A percentile compares a stretch with the other conserved stretches of the same genome.
phyloP scores from a whole-genome alignment of 2,329 filamentous ascomycete species.

The Clonostachys rhizophaga region DNA sequence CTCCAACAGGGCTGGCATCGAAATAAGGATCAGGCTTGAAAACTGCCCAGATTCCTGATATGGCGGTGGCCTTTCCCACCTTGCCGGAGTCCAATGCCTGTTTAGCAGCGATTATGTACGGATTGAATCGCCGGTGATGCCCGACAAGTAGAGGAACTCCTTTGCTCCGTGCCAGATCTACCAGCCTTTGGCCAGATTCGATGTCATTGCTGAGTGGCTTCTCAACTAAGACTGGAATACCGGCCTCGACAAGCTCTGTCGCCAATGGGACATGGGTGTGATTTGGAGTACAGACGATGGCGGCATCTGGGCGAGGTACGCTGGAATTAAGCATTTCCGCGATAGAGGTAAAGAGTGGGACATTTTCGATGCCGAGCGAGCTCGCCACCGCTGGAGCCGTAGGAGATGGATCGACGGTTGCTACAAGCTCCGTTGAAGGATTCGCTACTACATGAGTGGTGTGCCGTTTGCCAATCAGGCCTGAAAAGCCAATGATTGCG shows the following conservation, averaged over 20 bases:
- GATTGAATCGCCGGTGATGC: conserved; percentile 57
- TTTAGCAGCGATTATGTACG: conserved; percentile 45
- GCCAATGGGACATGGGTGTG: conserved; percentile 48
- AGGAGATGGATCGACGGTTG: conserved; percentile 16
- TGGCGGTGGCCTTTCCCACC: conserved; percentile 42
- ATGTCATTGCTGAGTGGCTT: conserved; percentile 47
- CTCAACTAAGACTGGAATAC: conserved; percentile 51
- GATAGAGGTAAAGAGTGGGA: conserved; percentile 19
- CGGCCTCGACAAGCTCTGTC: conserved; percentile 37
- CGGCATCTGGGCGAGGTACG: conserved; percentile 46
- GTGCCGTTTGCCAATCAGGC: too few relatives aligned
- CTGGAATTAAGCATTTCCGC: conserved; percentile 30
- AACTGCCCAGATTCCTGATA: conserved; percentile 49
- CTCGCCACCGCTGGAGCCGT: conserved; percentile 9
- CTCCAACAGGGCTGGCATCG: conserved; percentile 8
- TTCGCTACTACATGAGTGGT: too few relatives aligned
- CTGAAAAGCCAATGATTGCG: too few relatives aligned
- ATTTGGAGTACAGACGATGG: conserved; percentile 56
- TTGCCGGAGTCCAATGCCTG: conserved; percentile 26
- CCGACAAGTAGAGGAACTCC: conserved; percentile 44
- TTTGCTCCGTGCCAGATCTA: conserved; percentile 14
- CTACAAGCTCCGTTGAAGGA: too few relatives aligned
- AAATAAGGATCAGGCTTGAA: conserved; percentile 49
- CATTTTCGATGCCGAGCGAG: conserved; percentile 10
- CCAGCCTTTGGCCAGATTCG: conserved; percentile 21